phyloP scores from a whole-genome alignment of 2,329 filamentous ascomycete genomes.

The Colletotrichum scovillei region DNA sequence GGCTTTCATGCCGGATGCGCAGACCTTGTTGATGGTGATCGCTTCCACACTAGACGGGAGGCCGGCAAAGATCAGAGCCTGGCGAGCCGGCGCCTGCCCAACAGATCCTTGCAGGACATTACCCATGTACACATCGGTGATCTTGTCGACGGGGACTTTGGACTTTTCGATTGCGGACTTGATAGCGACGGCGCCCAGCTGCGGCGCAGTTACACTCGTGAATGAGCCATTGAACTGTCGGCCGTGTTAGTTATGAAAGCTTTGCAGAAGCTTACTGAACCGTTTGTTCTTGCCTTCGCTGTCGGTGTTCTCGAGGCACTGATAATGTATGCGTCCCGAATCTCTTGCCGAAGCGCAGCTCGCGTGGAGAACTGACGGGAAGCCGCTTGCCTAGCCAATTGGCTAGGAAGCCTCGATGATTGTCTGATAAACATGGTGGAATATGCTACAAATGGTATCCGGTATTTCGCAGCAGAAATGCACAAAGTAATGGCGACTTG shows the following conservation, averaged over 20 bases:
- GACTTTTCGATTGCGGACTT: conserved; percentile 91
- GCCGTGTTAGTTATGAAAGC: conserved; percentile 29
- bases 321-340: conserved; percentile 93
- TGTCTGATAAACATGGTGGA: conserved; percentile 46
- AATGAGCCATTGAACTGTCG: conserved; percentile 93
- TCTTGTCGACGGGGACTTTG: conserved; percentile 80
- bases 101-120: conserved; percentile 88
- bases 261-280: neutral
- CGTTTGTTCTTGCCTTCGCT: conserved; percentile 73
- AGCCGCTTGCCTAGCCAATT: conserved; percentile 53
- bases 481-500: conserved; percentile 6
- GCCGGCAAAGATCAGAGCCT: conserved; percentile 90
- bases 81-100: conserved; percentile 91
- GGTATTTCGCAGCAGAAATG: neutral
- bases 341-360: conserved; percentile 67
- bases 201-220: conserved; percentile 83
- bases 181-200: conserved; percentile 90
- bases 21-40: conserved; percentile 97
- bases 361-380: conserved; percentile 60
- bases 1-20: conserved; percentile 93
- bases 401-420: conserved; percentile 47
- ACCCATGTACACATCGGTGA: conserved; percentile 97
- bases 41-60: conserved; percentile 85
- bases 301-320: conserved; percentile 91
- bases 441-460: neutral